Base-by-base conservation (phyloP, 2,329 filamentous ascomycete genomes). In the Xylaria polymorpha region DNA sequence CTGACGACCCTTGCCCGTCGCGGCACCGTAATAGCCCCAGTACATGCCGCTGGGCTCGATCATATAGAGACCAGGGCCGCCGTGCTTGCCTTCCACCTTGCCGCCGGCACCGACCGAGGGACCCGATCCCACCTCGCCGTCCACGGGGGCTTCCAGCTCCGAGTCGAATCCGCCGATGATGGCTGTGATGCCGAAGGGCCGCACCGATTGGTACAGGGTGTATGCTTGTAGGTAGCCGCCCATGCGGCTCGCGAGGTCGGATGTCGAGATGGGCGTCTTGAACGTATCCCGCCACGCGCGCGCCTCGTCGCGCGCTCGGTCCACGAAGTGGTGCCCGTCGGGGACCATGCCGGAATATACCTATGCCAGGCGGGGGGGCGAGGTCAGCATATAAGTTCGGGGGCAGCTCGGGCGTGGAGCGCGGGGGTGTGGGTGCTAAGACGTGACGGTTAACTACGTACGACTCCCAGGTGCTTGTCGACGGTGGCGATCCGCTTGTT, bases 1-100 rank as follows among this genome's bases (percentile, higher is more conserved):
- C 85, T 99, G 96, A 76, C 96, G 89, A 72, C 96, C 96, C 84
- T 99, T 99, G 79, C 96, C 96, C 15, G 96, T 98, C 59, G 96
- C 96, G 46, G 96, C 96, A 76, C 96, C 96, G 81, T 98, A 98
- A 87, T 99, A 99, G 69, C 96, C 96, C 96, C 96, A 99, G 86
- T 97, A 98, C 74, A 95, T 84, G 65, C 96, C 96, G 78, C 94
- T 97, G 50, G 96, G 96, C 85, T 99, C 96, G 76, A 99, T 95
- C 96, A 99, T 99, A 87, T 98, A 99, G 71, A 99, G 88, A 72
- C 91, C 94, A 25, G 96, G 96, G 1, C 95, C 96, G 75, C 96
- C 96, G 80, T 94, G 90, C 81, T 89, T 90, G 77, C 89, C 89
- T 35, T 80, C 83, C 51, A 90, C 87, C 84, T 96, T 97, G 78